Evolutionary conservation across 352 stramenopile species (phyloP).

Genomic region (Phytophthora chlamydospora): DNA sequence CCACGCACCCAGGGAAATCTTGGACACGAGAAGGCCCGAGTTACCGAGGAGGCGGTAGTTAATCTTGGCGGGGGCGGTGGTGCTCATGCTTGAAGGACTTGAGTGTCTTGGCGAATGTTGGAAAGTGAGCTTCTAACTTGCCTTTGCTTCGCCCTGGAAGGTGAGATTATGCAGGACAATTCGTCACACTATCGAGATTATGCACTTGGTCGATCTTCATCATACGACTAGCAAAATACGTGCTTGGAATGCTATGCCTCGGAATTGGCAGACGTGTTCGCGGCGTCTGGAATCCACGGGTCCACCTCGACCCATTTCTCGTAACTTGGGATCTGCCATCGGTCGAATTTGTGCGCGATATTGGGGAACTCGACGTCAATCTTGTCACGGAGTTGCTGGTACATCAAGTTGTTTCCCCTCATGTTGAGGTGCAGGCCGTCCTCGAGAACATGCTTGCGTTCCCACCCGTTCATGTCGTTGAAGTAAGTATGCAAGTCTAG

Average conservation of each 20-base stretch:
- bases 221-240: no score
- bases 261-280: not conserved
- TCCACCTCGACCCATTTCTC: slow-evolving; percentile 45
- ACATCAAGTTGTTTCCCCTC: slow-evolving; percentile 44
- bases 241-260: not conserved
- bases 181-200: no score
- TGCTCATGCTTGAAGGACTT: no score
- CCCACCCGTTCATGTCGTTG: slow-evolving; percentile 35
- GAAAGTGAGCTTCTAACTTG: no score
- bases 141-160: no score
- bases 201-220: no score
- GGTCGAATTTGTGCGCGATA: slow-evolving; percentile 19
- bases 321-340: slow-evolving; percentile 36
- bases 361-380: slow-evolving; percentile 25
- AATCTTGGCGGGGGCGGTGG: no score
- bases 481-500: slow-evolving; percentile 55
- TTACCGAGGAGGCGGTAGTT: no score
- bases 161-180: no score
- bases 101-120: no score
- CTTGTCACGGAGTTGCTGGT: slow-evolving; percentile 20
- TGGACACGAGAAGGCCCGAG: no score
- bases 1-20: no score
- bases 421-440: slow-evolving; percentile 61
- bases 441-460: slow-evolving; percentile 32
- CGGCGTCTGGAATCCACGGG: slow-evolving; percentile 19